Evolutionary conservation across 352 stramenopile species (phyloP), one percentile per base, ranked within the genome.

Genomic region (Phytopythium kandeliae): DNA sequence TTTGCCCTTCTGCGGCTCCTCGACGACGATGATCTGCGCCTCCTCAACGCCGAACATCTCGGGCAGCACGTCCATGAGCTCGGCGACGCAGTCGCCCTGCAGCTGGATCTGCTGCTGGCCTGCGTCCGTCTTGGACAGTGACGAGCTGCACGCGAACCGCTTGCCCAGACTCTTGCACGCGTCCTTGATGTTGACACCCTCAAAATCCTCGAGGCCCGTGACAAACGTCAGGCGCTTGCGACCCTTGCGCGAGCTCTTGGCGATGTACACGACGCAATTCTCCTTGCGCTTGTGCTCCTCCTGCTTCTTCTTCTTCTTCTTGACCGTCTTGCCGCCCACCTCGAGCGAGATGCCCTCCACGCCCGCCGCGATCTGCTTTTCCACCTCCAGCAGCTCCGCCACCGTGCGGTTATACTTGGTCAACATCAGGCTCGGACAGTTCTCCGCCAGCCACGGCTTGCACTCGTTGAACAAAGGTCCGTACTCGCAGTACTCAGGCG

Each of bases 331-430:
- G 48, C 82, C 79, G 22, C 68, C 64, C 19, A 80, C 78, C 42
- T 86, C 80, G 24, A 93, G 68, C 42, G 77, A 78, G 45, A 93
- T 77, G 51, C 80, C 82, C 54, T 91, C 69, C 5, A 91, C 82
- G 22, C 82, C 82, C 21, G 71, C 77, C 16, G 78, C 82, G 57
- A 93, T 93, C 58, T 91, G 79, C 41, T 72, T 65, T 62, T 93
- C 82, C 19, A 74, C 79, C 28, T 93, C 77, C 41, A 93, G 40
- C 36, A 89, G 74, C 47, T 93, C 77, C 16, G 55, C 37, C 34
- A 93, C 76, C 35, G 82, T 93, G 58, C 82, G 79, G 66, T 89
- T 89, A 68, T 90, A 93, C 72, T 91, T 93, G 51, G 74, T 70
- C 22, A 93, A 65, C 54, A 78, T 68, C 13, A 93, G 61, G n/a